Conservation (phyloP, 192 early-diverging fungal species). For the Entomortierella lignicola region DNA sequence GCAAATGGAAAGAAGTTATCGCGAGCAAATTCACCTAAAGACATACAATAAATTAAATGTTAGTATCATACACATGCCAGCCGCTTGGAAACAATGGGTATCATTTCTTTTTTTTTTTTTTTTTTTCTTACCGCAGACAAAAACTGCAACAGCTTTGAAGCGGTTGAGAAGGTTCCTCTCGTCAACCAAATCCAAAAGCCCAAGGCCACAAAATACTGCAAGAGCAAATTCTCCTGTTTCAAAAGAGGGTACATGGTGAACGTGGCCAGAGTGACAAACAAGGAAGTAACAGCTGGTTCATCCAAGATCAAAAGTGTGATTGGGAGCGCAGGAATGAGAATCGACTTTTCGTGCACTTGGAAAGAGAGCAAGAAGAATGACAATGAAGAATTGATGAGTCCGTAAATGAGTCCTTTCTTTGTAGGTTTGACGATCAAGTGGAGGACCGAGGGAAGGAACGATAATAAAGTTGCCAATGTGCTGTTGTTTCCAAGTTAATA, state of each 20-base stretch:
- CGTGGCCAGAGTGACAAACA: constrained; percentile 85
- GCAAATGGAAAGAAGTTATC: constrained; percentile 58
- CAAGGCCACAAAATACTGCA: constrained; percentile 77
- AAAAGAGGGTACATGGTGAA: constrained; percentile 90
- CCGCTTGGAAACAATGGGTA: too few relatives aligned
- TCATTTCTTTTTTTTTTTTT: constrained; percentile 2
- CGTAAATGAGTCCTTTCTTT: constrained; percentile 70
- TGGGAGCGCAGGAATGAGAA: constrained; percentile 86
- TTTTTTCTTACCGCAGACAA: constrained; percentile 38
- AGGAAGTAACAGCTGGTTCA: constrained; percentile 68
- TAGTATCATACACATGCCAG: background rate
- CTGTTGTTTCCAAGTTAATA: constrained; percentile 49
- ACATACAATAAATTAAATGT: constrained; percentile 14
- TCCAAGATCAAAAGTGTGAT: constrained; percentile 78
- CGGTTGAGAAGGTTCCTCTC: constrained; percentile 11
- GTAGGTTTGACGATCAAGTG: constrained; percentile 72
- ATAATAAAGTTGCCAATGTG: constrained; percentile 71
- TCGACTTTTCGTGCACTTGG: constrained; percentile 98
- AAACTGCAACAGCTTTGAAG: constrained; percentile 24
- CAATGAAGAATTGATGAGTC: constrained; percentile 79
- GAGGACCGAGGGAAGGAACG: constrained; percentile 78
- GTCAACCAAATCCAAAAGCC: constrained; percentile 83
- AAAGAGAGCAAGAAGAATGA: constrained; percentile 98
- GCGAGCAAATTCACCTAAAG: constrained; percentile 37
- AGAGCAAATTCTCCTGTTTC: constrained; percentile 73